Evolutionary conservation across 257 asterid genomes (phyloP), one percentile per base, ranked within the genome.

Genomic region (Solanum virginianum): DNA sequence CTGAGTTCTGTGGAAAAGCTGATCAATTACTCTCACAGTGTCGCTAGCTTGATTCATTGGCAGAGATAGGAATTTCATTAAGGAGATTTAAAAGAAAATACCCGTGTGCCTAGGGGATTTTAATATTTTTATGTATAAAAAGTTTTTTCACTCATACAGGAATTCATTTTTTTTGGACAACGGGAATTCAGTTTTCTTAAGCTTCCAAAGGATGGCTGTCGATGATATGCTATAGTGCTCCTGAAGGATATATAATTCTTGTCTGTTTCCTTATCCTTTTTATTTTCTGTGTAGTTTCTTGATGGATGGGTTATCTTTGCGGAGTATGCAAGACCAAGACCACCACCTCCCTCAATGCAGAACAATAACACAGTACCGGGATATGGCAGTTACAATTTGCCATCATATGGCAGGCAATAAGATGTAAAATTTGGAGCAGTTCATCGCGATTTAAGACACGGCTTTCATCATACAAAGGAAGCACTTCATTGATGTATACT

Each of bases 301-400:
- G 98, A 94, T 62, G 98, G 95, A 10, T 93, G 96, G 98, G 97
- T 94, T 69, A 94, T 94, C 80, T 94, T 93, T 51, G 98, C 95
- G 0, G 97, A 94, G 92, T 92, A 93, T 87, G 97, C 98, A 85
- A 90, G 94, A 87, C 94, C 93, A 41, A 91, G 98, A 90, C 84
- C 86, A 74, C 93, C 91, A 36, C 84, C 90, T 10, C 89, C 93
- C 83, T 86, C 93, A 62, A 72, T 83, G 68, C 74, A 66, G 22
- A 70, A 80, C 85, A 81, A 80, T 54, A 89, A 72, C 74, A 56
- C 47, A 81, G 71, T 71, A 29, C 70, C 85, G 17, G 81, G 83
- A 49, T 88, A 86, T 71, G 88, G 84, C 81, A 24, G 36, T 66
- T 77, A n/a, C 57, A 84, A 68, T 39, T 65, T 36, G 66, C 57